A percentile compares a stretch with the other conserved stretches of the same genome.
Evolutionary conservation across 2,329 filamentous ascomycete genomes (phyloP).

Genomic region (Neodidymelliopsis sp.): DNA sequence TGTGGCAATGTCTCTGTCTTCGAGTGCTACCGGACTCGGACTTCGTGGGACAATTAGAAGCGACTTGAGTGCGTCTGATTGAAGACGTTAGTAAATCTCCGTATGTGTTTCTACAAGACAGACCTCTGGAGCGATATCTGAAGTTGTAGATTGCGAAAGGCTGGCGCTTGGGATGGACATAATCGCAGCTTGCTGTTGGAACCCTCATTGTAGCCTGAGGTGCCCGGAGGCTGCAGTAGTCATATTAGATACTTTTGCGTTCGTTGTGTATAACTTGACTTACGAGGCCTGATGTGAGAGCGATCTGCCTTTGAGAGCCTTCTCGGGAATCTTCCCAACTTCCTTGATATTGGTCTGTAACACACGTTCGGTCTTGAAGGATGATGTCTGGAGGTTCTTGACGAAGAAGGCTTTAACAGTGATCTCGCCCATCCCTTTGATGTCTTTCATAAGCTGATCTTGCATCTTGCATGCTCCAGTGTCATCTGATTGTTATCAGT

Average conservation of each 20-base stretch:
- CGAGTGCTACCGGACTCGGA: constrained; percentile 32
- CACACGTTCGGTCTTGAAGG: rapidly evolving
- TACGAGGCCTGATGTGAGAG: constrained; percentile 26
- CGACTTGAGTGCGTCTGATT: constrained; percentile 38
- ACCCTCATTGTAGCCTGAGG: not conserved
- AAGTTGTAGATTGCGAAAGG: constrained; percentile 29
- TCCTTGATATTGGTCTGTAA: not conserved
- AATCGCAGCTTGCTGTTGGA: not conserved
- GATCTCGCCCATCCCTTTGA: constrained; percentile 26
- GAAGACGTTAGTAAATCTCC: not conserved
- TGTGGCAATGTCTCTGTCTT: constrained; percentile 22
- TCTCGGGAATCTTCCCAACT: constrained; percentile 24
- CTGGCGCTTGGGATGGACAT: not conserved
- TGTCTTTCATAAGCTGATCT: constrained; percentile 9
- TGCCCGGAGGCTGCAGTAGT: not conserved
- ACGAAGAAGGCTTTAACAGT: constrained; percentile 16
- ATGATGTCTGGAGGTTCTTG: not conserved
- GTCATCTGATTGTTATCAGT: constrained; percentile 14
- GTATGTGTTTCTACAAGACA: not conserved
- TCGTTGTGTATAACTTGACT: not conserved
- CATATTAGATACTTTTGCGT: not conserved
- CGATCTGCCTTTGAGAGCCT: constrained; percentile 28
- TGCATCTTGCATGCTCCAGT: not conserved
- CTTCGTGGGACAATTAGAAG: constrained; percentile 42
- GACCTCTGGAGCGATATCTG: constrained; percentile 32